Base-by-base conservation (phyloP, 2,329 filamentous ascomycete species). In the Cadophora sp. region DNA sequence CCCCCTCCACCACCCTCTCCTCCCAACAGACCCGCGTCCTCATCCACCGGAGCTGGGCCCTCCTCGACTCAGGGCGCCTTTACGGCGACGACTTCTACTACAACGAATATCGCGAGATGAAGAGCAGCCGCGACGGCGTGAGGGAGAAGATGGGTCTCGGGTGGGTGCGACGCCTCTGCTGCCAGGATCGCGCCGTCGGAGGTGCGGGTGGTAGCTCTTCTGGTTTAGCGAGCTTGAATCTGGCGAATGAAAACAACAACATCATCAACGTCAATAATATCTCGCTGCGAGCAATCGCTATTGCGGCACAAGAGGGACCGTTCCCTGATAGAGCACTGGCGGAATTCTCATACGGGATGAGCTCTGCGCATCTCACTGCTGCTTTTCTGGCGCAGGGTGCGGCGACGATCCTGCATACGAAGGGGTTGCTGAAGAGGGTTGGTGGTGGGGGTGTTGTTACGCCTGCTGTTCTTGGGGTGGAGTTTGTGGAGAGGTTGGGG, bases 251-350 rank as follows among this genome's bases (percentile, higher is more conserved):
- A 41, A 39, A 13, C 8, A 59, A 50, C 14, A 16, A 9, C 14
- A 27, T 27, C 1, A 53, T 18, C 30, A 36, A 43, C 11, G 20
- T 14, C 8, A 24, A 8, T 7, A 27, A 20, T 14, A 33, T 59
- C n/a, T 55, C 36, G 18, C n/a, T 66, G 18, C 3, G 61, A 24
- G 60, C 47, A n/a, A 48, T 64, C 7, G 65, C 65, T 13, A 39
- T 67, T 16, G 65, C 55, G 24, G 53, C 63, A 4, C 65, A 64
- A 30, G 60, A 67, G 33, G 60, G 65, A 9, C 60, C 60, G 3
- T 67, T 60, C 24, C 65, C 60, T 27, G 65, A 64, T 41, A 53
- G 65, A 11, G 60, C 65, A 18, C 39, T 67, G 5, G 33, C 60
- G 24, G 60, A 60, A 13, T 59, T 67, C 53, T 27, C 36, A 3